Base-by-base conservation (phyloP, 2,329 filamentous ascomycete species). In the Trichoderma koningiopsis region DNA sequence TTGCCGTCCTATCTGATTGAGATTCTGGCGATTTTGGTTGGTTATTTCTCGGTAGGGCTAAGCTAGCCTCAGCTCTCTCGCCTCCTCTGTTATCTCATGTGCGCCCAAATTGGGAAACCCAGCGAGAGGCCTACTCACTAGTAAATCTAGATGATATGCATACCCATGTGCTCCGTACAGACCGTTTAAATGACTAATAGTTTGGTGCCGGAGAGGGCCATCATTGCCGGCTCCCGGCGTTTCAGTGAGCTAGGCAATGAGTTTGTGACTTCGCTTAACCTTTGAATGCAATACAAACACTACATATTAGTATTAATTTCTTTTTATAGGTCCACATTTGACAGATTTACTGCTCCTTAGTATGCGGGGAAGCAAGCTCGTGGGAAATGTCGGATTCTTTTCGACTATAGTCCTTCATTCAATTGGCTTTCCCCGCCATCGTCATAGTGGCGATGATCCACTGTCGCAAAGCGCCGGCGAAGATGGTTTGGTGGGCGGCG, bases 361-460 rank as follows among this genome's bases (percentile, higher is more conserved):
- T n/a, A 56, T 31, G 62, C 62, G 49, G 62, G 52, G 49, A 47
- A 65, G 16, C 24, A 37, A 57, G 52, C 19, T 43, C 19, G 40
- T 43, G 40, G 40, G 40, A 43, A 31, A 43, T 57, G n/a, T 24
- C 37, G 62, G 53, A 33, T 33, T 58, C 40, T 2, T 19, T 31
- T 43, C 16, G 10, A 31, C 11, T 2, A 56, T 56, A 29, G 35
- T 24, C 16, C 3, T 16, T 43, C 33, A 8, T 16, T 43, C 33
- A 56, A 19, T 53, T 64, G 52, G 24, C 8, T n/a, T 58, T n/a
- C 19, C 47, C 29, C 55, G 27, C 53, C 19, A n/a, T 37, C 64
- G 64, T 67, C 55, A 67, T 59, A 6, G 64, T 33, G 55, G 64
- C 55, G 64, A 67, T 67, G 55, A 33, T 67, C 57, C 35, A 29